Evolutionary conservation across 208 protist genomes (phyloP), one percentile per base, ranked within the genome.

Genomic region (Endotrypanum monterogeii): DNA sequence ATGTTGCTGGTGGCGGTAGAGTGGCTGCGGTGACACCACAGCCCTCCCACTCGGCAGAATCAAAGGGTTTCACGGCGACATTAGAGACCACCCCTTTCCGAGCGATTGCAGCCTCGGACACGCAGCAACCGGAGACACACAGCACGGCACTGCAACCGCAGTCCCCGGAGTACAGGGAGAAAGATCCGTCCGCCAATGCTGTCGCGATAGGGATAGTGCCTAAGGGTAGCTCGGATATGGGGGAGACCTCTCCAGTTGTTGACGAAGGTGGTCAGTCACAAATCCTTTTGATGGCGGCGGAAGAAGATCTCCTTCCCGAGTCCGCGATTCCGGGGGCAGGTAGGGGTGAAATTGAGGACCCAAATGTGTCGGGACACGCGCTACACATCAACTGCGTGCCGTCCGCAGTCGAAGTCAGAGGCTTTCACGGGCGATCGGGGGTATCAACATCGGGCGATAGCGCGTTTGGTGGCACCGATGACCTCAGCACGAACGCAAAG

Each of bases 351-450:
- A 32, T 74, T 7, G 74, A 73, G 35, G 74, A 79, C 67, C 58
- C 57, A 4, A 68, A 79, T 20, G 74, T 68, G 14, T 68, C 75
- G 44, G 68, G 68, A 32, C 66, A 70, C 41, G 71, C 74, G 61
- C 58, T 74, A 23, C 75, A 74, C 12, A 61, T 65, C 68, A 55
- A 51, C 55, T 35, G 18, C 23, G 74, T 67, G 1, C 39, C 25
- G n/a, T 54, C 69, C 0, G 48, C 35, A 0, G 67, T 28, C n/a
- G 55, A 50, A 8, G 67, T 51, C 50, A 71, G 56, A 14, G 28
- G 20, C 41, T 62, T 67, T 32, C 41, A 67, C 20, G 7, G 50
- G 5, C 18, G 48, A n/a, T 44, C 30, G 67, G 52, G 61, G 35
- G 51, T 12, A 23, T 70, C 50, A 20, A 25, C 56, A 20, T 44